A percentile compares a stretch with the other conserved stretches of the same genome.
These are phyloP conservation scores for Poteriospumella lacustris DNA, from an alignment of 108 stramenopile species.

Conservation along the genomic window DNA sequence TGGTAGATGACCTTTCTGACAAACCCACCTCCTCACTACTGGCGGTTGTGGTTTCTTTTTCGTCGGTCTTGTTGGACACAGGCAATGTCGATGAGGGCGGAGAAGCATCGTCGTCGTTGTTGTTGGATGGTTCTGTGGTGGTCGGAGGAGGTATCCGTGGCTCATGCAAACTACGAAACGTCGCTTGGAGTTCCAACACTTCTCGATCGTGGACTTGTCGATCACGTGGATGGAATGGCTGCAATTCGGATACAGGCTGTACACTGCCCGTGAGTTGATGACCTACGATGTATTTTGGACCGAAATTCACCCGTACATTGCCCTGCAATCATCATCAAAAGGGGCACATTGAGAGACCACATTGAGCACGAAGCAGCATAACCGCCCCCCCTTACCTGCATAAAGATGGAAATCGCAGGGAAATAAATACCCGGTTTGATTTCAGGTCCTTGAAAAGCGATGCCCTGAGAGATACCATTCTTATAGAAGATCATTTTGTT, in stretches of 20 bases:
- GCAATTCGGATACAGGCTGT: slow-evolving; percentile 2
- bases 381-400: not conserved
- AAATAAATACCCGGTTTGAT: slow-evolving; percentile 40
- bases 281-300: slow-evolving; percentile 26
- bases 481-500: slow-evolving; percentile 73
- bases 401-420: slow-evolving; percentile 48
- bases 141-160: no score
- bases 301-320: slow-evolving; percentile 46
- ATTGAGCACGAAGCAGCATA: not conserved
- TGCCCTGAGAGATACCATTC: slow-evolving; percentile 65
- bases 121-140: no score
- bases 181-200: no score
- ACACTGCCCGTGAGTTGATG: not conserved
- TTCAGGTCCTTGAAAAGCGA: slow-evolving; percentile 30
- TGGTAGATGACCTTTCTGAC: no score
- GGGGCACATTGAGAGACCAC: not conserved
- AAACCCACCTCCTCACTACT: no score
- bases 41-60: no score
- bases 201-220: slow-evolving; percentile 3
- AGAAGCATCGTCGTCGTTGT: no score
- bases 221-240: not conserved
- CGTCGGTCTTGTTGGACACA: no score
- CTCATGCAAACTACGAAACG: no score
- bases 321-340: slow-evolving; percentile 26
- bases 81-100: no score